Conservation (phyloP, 169 alveolate genomes). For the Plasmodium yoelii region DNA sequence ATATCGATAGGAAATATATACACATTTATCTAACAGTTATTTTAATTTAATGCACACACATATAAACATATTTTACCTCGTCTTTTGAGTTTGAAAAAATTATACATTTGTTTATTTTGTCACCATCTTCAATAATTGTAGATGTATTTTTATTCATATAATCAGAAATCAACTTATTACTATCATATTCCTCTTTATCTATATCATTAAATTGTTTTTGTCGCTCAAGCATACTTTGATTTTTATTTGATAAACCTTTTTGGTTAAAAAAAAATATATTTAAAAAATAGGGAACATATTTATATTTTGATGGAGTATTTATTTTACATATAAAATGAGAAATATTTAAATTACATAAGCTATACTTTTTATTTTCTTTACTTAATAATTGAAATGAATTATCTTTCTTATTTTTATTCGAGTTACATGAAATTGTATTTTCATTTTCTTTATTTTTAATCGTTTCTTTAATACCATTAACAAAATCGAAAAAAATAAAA, state of each 20-base stretch:
- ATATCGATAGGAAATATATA: too few relatives aligned
- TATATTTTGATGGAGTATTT: conserved; percentile 65
- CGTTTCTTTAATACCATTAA: conserved; percentile 59
- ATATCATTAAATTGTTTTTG: background rate
- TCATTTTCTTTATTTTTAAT: conserved; percentile 45
- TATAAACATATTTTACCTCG: conserved; percentile 22
- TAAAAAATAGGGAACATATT: conserved; percentile 74
- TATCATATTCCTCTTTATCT: conserved; percentile 5
- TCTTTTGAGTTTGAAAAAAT: conserved; percentile 63
- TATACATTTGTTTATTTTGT: conserved; percentile 60
- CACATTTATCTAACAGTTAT: too few relatives aligned
- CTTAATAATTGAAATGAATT: conserved; percentile 34
- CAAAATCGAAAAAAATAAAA: conserved; percentile 66
- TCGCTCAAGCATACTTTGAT: background rate
- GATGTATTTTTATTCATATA: conserved; percentile 2
- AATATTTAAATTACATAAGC: conserved; percentile 58
- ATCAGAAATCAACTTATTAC: conserved; percentile 21
- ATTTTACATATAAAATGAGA: conserved; percentile 68
- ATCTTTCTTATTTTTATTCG: conserved; percentile 22
- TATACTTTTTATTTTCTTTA: conserved; percentile 44
- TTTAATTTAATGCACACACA: too few relatives aligned
- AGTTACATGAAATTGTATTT: conserved; percentile 5
- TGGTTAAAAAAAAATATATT: conserved; percentile 55
- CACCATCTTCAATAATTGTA: conserved; percentile 9
- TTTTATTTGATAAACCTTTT: conserved; percentile 7